Base-by-base conservation (phyloP, 371 early-diverging fungal genomes). In the Chytridium lagenaria region DNA sequence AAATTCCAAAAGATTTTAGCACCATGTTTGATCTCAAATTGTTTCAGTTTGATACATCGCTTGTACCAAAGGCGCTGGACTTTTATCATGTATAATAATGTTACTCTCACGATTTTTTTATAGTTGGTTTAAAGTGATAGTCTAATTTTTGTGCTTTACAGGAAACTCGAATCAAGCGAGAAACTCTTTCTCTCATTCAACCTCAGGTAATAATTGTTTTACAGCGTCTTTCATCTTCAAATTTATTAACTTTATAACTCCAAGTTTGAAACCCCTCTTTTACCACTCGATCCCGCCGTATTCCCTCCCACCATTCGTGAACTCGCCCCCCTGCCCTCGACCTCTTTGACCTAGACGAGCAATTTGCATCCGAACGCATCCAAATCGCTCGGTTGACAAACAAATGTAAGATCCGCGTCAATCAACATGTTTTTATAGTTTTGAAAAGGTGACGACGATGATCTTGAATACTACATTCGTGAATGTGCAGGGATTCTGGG, bases 251-350 rank as follows among this genome's bases (percentile, higher is more conserved):
- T 50, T 15, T 31, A 16, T 40, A 55, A 50, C 50, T 5, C 1
- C n/a, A 37, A 86, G 82, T 87, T 87, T 63, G 88, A 87, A 73
- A 80, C 86, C 2, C 88, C 88, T n/a, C 72, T 87, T 0, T 88
- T 87, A 16, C 83, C 85, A 10, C 77, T 88, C 10, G 73, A 80
- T 67, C 87, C 86, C 10, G 88, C 88, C 50, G 78, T 83, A 5
- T 87, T 87, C 78, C 84, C 86, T 15, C 88, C 88, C 0, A 61
- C 72, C 1, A 78, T 87, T 10, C 74, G 76, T 31, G 85, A 85
- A 52, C 77, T 85, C 1, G 82, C 87, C 86, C 87, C 22, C 87
- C 88, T 0, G 59, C 86, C 0, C 76, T 88, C 31, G 88, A 88
- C 26, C 77, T 88, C 12, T 88, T 87, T 67, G 88, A 88, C 69